Percentiles rank a stretch among this genome's conserved stretches.
Conservation (phyloP, 2,329 filamentous ascomycete species). For the Sporothrix euskadiensis region DNA sequence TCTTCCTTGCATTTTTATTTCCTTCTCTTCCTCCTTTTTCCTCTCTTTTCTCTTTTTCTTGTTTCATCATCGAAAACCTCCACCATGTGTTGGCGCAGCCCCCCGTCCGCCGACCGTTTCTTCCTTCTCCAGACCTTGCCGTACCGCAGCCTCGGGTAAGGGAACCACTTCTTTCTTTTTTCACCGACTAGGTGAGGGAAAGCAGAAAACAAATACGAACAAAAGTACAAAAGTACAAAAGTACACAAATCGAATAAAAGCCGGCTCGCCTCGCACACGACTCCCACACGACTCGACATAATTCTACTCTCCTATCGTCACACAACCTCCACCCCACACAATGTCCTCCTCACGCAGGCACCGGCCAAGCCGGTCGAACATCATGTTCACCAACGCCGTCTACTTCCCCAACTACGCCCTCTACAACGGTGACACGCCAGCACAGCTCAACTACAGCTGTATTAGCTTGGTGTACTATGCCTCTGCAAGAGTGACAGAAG, state of each 20-base stretch:
- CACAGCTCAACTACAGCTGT: constrained; percentile 70
- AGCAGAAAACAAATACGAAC: not conserved
- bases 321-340: not conserved
- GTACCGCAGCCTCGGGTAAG: constrained; percentile 23
- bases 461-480: constrained; percentile 83
- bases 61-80: constrained; percentile 10
- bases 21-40: not conserved
- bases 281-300: not conserved
- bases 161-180: not conserved
- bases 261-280: not conserved
- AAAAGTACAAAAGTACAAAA: not conserved
- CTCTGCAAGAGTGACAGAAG: constrained; percentile 71
- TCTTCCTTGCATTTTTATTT: not conserved
- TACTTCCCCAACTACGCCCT: constrained; percentile 82
- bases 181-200: constrained; percentile 21
- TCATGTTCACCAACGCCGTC: constrained; percentile 70
- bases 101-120: constrained; percentile 21
- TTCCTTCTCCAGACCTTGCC: constrained; percentile 12
- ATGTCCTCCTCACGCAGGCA: constrained; percentile 48
- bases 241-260: not conserved
- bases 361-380: constrained; percentile 48
- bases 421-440: constrained; percentile 72
- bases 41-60: not conserved
- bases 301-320: not conserved
- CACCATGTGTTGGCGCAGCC: constrained; percentile 29